Conservation (phyloP, 2,329 filamentous ascomycete genomes). For the Ceratocystis diversiconidia region DNA sequence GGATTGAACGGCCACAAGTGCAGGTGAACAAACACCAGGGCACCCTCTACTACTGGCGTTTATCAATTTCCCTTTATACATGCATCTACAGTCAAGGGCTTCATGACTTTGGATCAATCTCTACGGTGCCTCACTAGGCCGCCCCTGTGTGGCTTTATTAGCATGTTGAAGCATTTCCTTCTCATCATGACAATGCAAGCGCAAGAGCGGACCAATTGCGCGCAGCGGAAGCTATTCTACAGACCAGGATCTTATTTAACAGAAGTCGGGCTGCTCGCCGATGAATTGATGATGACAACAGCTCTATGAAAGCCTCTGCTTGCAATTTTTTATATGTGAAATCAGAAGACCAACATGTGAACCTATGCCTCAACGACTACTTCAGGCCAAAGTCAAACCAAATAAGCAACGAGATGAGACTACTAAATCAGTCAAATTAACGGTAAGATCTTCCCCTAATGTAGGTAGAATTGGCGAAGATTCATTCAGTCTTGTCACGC, state of each 20-base stretch:
- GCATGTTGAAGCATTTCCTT: background rate
- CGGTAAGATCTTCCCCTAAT: too few species aligned
- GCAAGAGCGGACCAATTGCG: background rate
- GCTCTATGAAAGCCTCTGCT: background rate
- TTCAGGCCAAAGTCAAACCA: background rate
- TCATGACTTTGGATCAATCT: background rate
- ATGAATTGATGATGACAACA: slow-evolving; percentile 13
- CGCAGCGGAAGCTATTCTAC: slow-evolving; percentile 5
- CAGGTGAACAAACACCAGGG: background rate
- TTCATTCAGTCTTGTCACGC: too few species aligned
- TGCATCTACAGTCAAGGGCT: background rate
- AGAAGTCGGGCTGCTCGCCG: slow-evolving; percentile 12
- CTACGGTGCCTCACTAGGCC: background rate
- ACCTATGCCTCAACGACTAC: background rate
- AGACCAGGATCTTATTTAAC: slow-evolving; percentile 15
- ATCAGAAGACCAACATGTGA: background rate
- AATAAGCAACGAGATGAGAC: too few species aligned
- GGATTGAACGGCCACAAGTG: background rate
- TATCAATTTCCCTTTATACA: background rate
- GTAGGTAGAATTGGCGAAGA: too few species aligned
- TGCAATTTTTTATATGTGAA: background rate
- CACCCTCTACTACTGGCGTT: background rate
- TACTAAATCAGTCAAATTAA: too few species aligned
- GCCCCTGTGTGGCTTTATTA: background rate
- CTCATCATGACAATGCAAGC: background rate